Percentiles rank a stretch among this genome's conserved stretches.
Conservation (phyloP, 2,329 filamentous ascomycete species). For the Drechslerella stenobrocha region DNA sequence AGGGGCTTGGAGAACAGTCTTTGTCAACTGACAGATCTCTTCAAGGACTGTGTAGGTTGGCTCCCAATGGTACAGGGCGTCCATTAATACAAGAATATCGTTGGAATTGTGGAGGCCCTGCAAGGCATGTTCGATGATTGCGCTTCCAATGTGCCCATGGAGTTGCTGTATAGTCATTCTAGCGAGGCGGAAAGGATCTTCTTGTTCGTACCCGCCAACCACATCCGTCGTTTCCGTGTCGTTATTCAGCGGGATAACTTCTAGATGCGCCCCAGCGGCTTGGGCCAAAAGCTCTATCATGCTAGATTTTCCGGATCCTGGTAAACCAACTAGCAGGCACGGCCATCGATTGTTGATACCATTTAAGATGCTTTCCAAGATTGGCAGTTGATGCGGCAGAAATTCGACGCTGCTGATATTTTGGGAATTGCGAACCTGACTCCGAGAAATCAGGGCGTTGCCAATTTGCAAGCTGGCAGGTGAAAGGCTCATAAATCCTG, state of each 20-base stretch:
- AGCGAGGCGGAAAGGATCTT: constrained; percentile 75
- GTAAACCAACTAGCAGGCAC: constrained; percentile 81
- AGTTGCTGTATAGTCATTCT: constrained; percentile 63
- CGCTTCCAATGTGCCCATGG: constrained; percentile 51
- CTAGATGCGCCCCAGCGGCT: constrained; percentile 71
- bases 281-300: constrained; percentile 80
- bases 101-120: not conserved
- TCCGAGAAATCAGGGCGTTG: constrained; percentile 69
- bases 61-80: constrained; percentile 26
- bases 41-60: constrained; percentile 19
- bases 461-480: constrained; percentile 73
- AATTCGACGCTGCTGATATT: constrained; percentile 52
- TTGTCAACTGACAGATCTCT: not conserved
- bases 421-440: constrained; percentile 56
- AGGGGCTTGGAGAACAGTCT: not conserved
- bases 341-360: constrained; percentile 86
- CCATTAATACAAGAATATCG: constrained; percentile 9
- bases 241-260: constrained; percentile 86
- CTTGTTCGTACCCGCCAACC: constrained; percentile 94
- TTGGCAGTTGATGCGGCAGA: constrained; percentile 62
- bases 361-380: constrained; percentile 83
- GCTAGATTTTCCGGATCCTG: constrained; percentile 83
- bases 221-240: constrained; percentile 97
- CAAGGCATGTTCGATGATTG: constrained; percentile 19
- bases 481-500: constrained; percentile 74